Evolutionary conservation across 108 stramenopile species (phyloP), one percentile per base, ranked within the genome.

Genomic region (Fragilariopsis cylindrus): DNA sequence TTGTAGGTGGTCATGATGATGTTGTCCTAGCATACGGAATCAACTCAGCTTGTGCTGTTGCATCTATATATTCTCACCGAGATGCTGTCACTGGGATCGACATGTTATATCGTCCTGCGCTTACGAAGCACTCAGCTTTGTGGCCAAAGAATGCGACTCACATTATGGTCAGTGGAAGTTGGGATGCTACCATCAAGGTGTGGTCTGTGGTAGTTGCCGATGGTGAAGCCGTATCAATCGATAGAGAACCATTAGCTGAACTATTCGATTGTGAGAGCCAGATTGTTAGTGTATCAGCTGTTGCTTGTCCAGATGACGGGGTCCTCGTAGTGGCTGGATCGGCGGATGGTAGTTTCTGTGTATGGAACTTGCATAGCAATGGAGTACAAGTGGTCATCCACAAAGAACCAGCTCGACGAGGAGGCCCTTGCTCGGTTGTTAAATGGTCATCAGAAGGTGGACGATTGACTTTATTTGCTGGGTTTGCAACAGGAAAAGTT

Each of bases 1-100:
- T 90, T 78, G 89, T 86, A 15, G 89, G 89, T 55, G 89, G 89
- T 11, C 89, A 90, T 57, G 89, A 90, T 64, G 89, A 90, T 58
- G 89, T 90, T 15, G 84, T 90, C 0, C 53, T 90, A 30, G 89
- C 89, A 5, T 90, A 90, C 71, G 89, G 89, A n/a, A 82, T 90
- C 77, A 90, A 84, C 42, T 84, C 83, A 5, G 82, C 82, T 7
- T 87, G 86, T 72, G 89, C 85, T 5, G 83, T 90, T n/a, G 89
- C 89, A 48, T 87, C 89, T 0, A 82, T 90, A 18, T 90, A 87
- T 60, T 83, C 84, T 48, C 89, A 90, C 69, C 73, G 89, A 47
- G 89, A 90, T 72, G 89, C 86, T 16, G 89, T 90, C 40, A 90
- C 86, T 43, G 89, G 89, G 13, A 48, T 90, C 41, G 85, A 81